Evolutionary conservation across 2,329 filamentous ascomycete species (phyloP).

Genomic region (Aureobasidium sp.): DNA sequence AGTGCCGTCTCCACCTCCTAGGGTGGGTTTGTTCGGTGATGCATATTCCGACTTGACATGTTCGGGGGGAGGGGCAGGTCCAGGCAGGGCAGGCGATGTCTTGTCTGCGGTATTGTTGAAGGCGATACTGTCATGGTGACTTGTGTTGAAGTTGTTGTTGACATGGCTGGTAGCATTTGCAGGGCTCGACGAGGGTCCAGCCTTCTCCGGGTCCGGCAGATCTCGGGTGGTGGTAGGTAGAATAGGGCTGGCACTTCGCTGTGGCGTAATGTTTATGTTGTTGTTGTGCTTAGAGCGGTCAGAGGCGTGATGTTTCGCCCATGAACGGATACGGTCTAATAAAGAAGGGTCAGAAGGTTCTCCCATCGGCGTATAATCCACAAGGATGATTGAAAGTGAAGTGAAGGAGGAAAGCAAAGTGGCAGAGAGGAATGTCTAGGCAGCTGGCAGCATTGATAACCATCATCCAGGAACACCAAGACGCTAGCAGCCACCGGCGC

Average conservation of each 20-base stretch:
- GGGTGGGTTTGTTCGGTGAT: conserved; percentile 45
- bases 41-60: conserved; percentile 37
- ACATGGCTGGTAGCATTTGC: not conserved
- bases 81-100: conserved; percentile 20
- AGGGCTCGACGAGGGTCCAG: conserved; percentile 11
- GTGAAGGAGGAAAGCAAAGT: conserved; percentile 7
- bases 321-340: conserved; percentile 43
- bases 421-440: not conserved
- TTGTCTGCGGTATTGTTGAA: conserved; percentile 23
- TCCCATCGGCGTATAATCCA: conserved; percentile 39
- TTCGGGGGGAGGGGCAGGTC: conserved; percentile 25
- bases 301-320: conserved; percentile 38
- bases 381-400: conserved; percentile 12
- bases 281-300: conserved; percentile 11
- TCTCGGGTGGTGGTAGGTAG: conserved; percentile 18
- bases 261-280: conserved; percentile 11
- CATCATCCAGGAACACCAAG: not conserved
- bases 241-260: conserved; percentile 22
- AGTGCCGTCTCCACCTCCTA: conserved; percentile 30
- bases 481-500: conserved; percentile 1
- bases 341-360: conserved; percentile 43
- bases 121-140: conserved; percentile 19
- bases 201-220: not conserved
- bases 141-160: conserved; percentile 15
- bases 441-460: conserved; percentile 3